Evolutionary conservation across 768 basidiomycete genomes (phyloP).

Genomic region (Tulasnella sp.): DNA sequence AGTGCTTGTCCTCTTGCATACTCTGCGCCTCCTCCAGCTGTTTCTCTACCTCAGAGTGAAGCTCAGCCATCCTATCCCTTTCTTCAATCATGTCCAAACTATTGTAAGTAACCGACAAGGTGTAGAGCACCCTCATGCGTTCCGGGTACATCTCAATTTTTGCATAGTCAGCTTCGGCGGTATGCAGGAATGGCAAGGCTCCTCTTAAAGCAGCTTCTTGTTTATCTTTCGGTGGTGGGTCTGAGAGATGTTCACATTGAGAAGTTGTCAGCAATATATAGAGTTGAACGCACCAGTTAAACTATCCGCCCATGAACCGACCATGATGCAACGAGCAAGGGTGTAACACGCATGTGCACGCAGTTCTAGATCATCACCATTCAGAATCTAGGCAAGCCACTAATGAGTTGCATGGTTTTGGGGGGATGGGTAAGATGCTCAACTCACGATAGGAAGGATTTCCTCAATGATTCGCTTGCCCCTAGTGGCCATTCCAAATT

Average conservation of each 20-base stretch:
- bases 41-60: slow-evolving; percentile 15
- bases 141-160: slow-evolving; percentile 46
- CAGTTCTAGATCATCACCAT: slow-evolving; percentile 60
- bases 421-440: not conserved
- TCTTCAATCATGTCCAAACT: slow-evolving; percentile 37
- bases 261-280: not conserved
- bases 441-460: slow-evolving; percentile 63
- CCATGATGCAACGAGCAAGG: slow-evolving; percentile 61
- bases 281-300: slow-evolving; percentile 30
- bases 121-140: slow-evolving; percentile 55
- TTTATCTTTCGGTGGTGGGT: slow-evolving; percentile 5
- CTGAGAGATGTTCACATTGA: too few relatives aligned
- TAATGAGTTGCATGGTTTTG: not conserved
- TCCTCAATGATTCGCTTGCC: slow-evolving; percentile 56
- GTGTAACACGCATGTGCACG: slow-evolving; percentile 63
- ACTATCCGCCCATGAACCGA: slow-evolving; percentile 25
- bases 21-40: slow-evolving; percentile 6
- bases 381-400: slow-evolving; percentile 39
- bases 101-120: slow-evolving; percentile 57
- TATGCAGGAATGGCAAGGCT: slow-evolving; percentile 46
- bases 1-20: slow-evolving; percentile 28
- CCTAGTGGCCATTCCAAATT: slow-evolving; percentile 60
- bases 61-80: slow-evolving; percentile 16
- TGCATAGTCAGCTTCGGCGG: slow-evolving; percentile 54
- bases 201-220: slow-evolving; percentile 34